Percentiles rank a stretch among this genome's conserved stretches.
These are phyloP conservation scores for Alternaria gaisen DNA, from an alignment of 2,329 filamentous ascomycete species.

Conservation along the genomic window DNA sequence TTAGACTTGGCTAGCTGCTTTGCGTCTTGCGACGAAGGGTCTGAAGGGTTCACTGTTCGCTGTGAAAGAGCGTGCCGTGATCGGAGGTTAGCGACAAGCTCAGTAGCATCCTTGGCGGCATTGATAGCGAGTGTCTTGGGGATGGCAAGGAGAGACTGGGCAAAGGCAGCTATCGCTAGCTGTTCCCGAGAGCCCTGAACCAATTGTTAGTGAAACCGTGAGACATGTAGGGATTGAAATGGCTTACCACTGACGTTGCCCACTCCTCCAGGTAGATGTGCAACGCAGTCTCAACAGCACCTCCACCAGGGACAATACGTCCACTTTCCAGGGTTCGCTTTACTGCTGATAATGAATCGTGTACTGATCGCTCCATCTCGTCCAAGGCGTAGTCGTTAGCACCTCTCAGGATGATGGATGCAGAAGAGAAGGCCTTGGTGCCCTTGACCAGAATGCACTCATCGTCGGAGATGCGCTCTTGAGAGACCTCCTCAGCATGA, in stretches of 20 bases:
- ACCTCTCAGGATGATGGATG: conserved; percentile 94
- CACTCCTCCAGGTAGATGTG: conserved; percentile 99
- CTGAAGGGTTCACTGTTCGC: conserved; percentile 76
- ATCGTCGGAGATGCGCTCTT: conserved; percentile 98
- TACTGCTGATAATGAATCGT: conserved; percentile 95
- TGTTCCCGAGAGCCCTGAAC: conserved; percentile 85
- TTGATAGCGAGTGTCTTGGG: conserved; percentile 97
- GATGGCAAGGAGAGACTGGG: conserved; percentile 90
- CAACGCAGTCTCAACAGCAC: conserved; percentile 96
- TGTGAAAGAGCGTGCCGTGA: conserved; percentile 94
- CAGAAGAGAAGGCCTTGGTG: conserved; percentile 91
- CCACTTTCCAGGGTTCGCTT: conserved; percentile 97
- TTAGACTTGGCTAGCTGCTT: conserved; percentile 92
- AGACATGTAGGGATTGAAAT: not conserved
- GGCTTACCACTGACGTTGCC: conserved; percentile 85
- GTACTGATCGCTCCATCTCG: conserved; percentile 98
- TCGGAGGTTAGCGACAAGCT: conserved; percentile 93
- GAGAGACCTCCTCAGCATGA: conserved; percentile 92
- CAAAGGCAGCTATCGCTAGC: conserved; percentile 96
- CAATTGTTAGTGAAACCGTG: conserved; percentile 11
- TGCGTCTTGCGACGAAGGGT: conserved; percentile 72
- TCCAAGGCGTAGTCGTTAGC: conserved; percentile 96
- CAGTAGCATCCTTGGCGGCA: conserved; percentile 93
- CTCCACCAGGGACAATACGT: conserved; percentile 94
- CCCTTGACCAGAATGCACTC: conserved; percentile 98